A percentile compares a stretch with the other conserved stretches of the same genome.
These are phyloP conservation scores for Debaryomyces hansenii DNA, from an alignment of 805 yeast genomes.

Conservation along the genomic window DNA sequence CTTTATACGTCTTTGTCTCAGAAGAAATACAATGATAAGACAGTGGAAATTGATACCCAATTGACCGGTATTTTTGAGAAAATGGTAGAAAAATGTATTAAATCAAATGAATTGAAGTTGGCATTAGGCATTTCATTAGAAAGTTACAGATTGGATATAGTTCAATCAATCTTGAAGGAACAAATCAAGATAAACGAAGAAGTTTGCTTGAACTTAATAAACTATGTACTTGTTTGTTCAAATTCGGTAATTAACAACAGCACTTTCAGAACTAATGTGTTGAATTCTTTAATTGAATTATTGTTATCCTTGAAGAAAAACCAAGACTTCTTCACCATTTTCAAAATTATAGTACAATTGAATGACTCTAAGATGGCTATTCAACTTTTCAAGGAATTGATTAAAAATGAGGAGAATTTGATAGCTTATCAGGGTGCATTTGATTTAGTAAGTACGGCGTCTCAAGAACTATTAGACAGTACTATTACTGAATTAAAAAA, in stretches of 20 bases:
- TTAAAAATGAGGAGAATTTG: slow-evolving; percentile 49
- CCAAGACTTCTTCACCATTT: slow-evolving; percentile 81
- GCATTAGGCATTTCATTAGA: slow-evolving; percentile 92
- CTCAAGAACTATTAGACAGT: slow-evolving; percentile 78
- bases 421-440: slow-evolving; percentile 92
- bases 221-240: slow-evolving; percentile 74
- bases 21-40: slow-evolving; percentile 26
- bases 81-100: slow-evolving; percentile 81
- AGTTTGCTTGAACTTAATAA: slow-evolving; percentile 53
- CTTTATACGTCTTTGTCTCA: slow-evolving; percentile 71
- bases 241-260: slow-evolving; percentile 66
- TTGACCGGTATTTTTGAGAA: slow-evolving; percentile 73
- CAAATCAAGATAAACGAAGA: slow-evolving; percentile 48
- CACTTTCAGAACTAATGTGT: slow-evolving; percentile 62
- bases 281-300: slow-evolving; percentile 61
- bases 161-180: slow-evolving; percentile 54
- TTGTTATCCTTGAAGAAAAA: slow-evolving; percentile 50
- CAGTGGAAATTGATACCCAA: slow-evolving; percentile 52
- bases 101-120: slow-evolving; percentile 67
- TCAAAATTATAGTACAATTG: slow-evolving; percentile 85
- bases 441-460: slow-evolving; percentile 87
- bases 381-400: slow-evolving; percentile 61
- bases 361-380: slow-evolving; percentile 75
- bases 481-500: slow-evolving; percentile 43
- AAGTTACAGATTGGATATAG: slow-evolving; percentile 80